These are phyloP conservation scores for Thalia dealbata DNA, from an alignment of 176 grass and related monocot species.

Conservation along the genomic window DNA sequence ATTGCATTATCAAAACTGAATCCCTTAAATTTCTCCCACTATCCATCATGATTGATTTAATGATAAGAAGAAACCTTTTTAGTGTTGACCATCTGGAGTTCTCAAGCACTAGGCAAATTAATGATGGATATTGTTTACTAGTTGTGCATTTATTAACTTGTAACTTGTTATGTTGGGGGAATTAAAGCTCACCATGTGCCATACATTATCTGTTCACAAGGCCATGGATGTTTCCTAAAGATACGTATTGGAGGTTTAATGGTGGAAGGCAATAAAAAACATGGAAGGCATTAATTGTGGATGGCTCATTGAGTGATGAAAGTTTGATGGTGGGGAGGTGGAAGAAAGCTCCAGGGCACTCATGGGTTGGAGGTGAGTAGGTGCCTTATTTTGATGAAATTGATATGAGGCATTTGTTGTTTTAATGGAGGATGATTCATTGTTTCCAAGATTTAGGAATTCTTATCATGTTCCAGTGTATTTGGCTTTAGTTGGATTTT, in stretches of 20 bases:
- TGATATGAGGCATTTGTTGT: too few species aligned
- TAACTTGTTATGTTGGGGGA: neutral
- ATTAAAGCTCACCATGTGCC: neutral
- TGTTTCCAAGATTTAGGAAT: too few species aligned
- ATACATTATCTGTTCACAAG: neutral
- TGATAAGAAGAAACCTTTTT: neutral
- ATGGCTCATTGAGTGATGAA: neutral
- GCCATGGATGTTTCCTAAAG: neutral
- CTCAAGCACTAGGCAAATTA: neutral
- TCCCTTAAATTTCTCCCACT: too few species aligned
- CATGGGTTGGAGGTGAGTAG: neutral
- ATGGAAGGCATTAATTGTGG: slow-evolving; percentile 6
- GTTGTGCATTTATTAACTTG: neutral
- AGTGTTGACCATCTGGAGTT: neutral
- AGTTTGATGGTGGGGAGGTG: neutral
- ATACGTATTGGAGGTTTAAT: slow-evolving; percentile 18
- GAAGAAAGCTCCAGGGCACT: neutral
- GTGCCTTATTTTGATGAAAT: too few species aligned
- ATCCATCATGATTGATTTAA: too few species aligned
- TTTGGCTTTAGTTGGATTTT: too few species aligned
- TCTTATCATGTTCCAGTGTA: too few species aligned
- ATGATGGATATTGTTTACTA: neutral
- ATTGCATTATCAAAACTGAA: too few species aligned
- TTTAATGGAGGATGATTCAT: too few species aligned
- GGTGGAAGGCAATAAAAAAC: neutral